Evolutionary conservation across 2,329 filamentous ascomycete species (phyloP).

Genomic region (Sporothrix phasma): DNA sequence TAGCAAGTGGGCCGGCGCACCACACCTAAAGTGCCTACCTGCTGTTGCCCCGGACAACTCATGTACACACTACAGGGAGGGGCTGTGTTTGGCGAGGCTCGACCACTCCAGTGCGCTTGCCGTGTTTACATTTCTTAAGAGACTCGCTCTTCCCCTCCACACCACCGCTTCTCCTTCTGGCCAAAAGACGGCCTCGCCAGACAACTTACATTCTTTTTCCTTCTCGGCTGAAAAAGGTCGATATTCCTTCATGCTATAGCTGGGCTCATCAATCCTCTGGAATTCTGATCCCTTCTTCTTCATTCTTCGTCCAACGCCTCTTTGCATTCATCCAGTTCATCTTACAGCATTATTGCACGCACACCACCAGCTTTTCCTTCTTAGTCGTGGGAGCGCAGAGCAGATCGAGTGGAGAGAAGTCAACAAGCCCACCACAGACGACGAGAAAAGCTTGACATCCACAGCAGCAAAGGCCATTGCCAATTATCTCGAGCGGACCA

Average conservation of each 20-base stretch:
- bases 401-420: background rate
- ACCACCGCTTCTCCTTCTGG: background rate
- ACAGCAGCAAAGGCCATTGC: background rate
- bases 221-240: slow-evolving; percentile 2
- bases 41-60: slow-evolving; percentile 17
- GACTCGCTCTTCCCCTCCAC: slow-evolving; percentile 17
- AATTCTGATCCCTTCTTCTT: slow-evolving; percentile 13
- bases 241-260: slow-evolving; percentile 16
- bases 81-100: slow-evolving; percentile 1
- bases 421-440: slow-evolving; percentile 1
- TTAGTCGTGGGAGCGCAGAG: background rate
- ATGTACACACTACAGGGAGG: background rate
- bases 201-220: slow-evolving; percentile 12
- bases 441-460: background rate
- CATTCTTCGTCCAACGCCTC: slow-evolving; percentile 12
- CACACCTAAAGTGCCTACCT: slow-evolving; percentile 12
- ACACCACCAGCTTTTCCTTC: background rate
- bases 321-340: slow-evolving; percentile 14
- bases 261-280: slow-evolving; percentile 12
- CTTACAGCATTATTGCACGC: slow-evolving; percentile 13
- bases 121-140: slow-evolving; percentile 20
- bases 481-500: background rate
- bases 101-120: slow-evolving; percentile 15
- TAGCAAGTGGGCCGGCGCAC: slow-evolving; percentile 9
- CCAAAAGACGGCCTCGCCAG: slow-evolving; percentile 9